Evolutionary conservation across 257 asterid genomes (phyloP).

Genomic region (Plantago elongata): DNA sequence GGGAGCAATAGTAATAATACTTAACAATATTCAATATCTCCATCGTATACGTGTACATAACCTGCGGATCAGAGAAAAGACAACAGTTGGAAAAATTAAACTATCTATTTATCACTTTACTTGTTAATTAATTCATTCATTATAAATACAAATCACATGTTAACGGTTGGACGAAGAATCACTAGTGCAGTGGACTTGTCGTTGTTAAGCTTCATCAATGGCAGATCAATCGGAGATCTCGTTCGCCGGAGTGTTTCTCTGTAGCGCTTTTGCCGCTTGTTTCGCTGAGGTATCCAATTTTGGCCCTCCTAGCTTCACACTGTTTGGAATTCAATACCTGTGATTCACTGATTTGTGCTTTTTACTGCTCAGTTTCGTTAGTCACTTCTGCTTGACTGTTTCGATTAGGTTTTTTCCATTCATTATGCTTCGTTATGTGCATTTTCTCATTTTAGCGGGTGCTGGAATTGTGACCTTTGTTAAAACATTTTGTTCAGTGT

Average conservation of each 20-base stretch:
- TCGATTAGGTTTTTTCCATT: not conserved
- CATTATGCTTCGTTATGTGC: not conserved
- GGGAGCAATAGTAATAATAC: too few relatives aligned
- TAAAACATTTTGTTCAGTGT: not conserved
- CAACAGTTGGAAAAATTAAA: not conserved
- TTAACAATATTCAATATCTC: not conserved
- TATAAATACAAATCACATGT: not conserved
- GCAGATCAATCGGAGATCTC: slow-evolving; percentile 67
- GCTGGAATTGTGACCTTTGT: not conserved
- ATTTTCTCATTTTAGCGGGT: not conserved
- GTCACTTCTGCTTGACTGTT: not conserved
- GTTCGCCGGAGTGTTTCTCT: slow-evolving; percentile 57
- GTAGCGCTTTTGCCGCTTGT: slow-evolving; percentile 89
- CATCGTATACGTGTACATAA: not conserved
- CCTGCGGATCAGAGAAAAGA: not conserved
- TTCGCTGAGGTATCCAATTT: slow-evolving; percentile 74
- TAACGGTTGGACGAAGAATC: not conserved
- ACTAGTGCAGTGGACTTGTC: not conserved
- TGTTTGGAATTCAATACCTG: slow-evolving; percentile 15
- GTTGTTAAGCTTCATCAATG: slow-evolving; percentile 39
- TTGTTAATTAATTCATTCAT: slow-evolving; percentile 5
- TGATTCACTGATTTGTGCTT: not conserved
- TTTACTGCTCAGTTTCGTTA: not conserved
- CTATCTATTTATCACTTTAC: not conserved
- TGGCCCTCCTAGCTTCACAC: slow-evolving; percentile 3